phyloP scores from a whole-genome alignment of 163 green algal genomes.

The Chlorella variabilis region DNA sequence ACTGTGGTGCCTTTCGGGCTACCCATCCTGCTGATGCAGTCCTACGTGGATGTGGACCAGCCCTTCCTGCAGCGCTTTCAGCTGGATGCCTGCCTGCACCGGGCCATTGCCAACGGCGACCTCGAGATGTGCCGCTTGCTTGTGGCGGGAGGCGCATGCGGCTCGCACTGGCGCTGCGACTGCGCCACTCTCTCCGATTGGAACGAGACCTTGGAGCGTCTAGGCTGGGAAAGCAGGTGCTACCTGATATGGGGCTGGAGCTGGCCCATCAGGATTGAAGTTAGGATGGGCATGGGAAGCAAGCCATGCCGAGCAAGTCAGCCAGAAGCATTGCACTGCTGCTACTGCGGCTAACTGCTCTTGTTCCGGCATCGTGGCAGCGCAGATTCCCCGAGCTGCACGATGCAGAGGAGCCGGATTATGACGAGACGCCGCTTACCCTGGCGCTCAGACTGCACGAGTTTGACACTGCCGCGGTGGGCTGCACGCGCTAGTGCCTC shows the following conservation, averaged over 20 bases:
- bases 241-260: too few relatives aligned
- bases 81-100: constrained; percentile 1
- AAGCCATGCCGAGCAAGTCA: neutral
- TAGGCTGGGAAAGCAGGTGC: neutral
- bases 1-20: too few relatives aligned
- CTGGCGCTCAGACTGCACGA: neutral
- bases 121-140: neutral
- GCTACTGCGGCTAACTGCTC: too few relatives aligned
- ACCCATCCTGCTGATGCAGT: constrained; percentile 1
- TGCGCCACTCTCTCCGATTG: neutral
- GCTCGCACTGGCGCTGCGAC: constrained; percentile 6
- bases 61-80: neutral
- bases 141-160: neutral
- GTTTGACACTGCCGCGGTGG: neutral
- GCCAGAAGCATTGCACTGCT: too few relatives aligned
- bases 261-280: too few relatives aligned
- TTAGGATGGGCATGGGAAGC: neutral
- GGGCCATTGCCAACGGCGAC: neutral
- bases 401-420: neutral
- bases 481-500: too few relatives aligned
- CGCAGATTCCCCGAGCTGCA: constrained; percentile 21
- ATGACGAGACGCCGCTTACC: neutral
- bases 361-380: too few relatives aligned
- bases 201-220: neutral
- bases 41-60: neutral